Evolutionary conservation across 345 rosid species (phyloP).

Genomic region (Nasturtium officinale): DNA sequence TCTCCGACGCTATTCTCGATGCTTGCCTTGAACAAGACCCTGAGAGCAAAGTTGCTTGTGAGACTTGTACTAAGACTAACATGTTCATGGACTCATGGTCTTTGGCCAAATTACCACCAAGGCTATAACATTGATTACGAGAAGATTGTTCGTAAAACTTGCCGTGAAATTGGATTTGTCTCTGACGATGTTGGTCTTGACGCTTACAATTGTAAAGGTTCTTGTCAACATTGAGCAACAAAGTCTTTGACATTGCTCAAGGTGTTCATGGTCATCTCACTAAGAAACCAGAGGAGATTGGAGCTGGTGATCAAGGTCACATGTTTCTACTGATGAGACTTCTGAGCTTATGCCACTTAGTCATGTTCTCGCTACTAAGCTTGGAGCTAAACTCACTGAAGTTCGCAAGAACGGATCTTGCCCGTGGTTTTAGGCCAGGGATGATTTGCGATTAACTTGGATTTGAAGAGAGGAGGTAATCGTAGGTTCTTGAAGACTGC

Average conservation of each 20-base stretch:
- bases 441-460: constrained; percentile 49
- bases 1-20: constrained; percentile 71
- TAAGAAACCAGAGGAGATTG: too few species aligned
- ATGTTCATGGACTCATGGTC: too few species aligned
- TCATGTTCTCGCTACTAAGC: too few species aligned
- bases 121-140: constrained; percentile 66
- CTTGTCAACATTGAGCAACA: constrained; percentile 73
- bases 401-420: too few species aligned
- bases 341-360: too few species aligned
- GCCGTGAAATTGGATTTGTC: constrained; percentile 63
- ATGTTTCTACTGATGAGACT: too few species aligned
- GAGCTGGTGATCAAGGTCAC: too few species aligned
- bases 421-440: constrained; percentile 48
- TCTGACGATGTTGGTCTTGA: constrained; percentile 68
- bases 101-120: too few species aligned
- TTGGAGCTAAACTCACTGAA: too few species aligned
- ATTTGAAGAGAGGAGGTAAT: constrained; percentile 50
- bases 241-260: constrained; percentile 73
- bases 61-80: too few species aligned
- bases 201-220: constrained; percentile 70
- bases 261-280: constrained; percentile 78
- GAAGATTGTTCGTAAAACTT: constrained; percentile 69
- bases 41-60: constrained; percentile 79
- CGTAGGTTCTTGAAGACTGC: constrained; percentile 54
- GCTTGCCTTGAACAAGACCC: constrained; percentile 71